Evolutionary conservation across 2,329 filamentous ascomycete genomes (phyloP), one percentile per base, ranked within the genome.

Genomic region (Atkinsonella hypoxylon): DNA sequence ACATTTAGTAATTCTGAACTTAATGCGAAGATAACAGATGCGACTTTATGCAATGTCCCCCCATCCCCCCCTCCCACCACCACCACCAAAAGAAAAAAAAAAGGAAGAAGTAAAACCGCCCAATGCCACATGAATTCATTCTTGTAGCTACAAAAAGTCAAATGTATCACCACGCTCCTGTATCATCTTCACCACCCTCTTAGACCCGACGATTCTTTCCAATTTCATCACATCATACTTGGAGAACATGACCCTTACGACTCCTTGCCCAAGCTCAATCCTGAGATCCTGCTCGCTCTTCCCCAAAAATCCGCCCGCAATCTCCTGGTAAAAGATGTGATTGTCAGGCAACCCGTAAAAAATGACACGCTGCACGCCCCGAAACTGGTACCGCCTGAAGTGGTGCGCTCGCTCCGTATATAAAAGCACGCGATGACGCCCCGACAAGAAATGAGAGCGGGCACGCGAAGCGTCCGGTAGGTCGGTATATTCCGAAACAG

Each of bases 321-420:
- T 74, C 70, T 94, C 89, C 39, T 76, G 75, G 64, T 91, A 94
- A 59, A 93, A 91, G 18, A 78, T 64, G 26, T 87, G 85, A 63
- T 96, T 95, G 59, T 97, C 91, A 0, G 93, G 93, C 32, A 96
- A 67, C 1, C 83, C 86, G 64, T 97, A 97, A 74, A 95, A 85
- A 48, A 96, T 77, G n/a, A 97, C 79, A 40, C 83, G 77, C 65
- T 83, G 83, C 13, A 93, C 89, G 20, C 93, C 93, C 36, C 81
- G 78, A 49, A 98, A 76, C 57, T 80, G 78, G 62, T 93, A 89
- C n/a, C 93, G 78, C 47, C 89, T 82, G 74, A 97, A 97, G 67
- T 98, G 93, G 68, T 98, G 93, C n/a, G 90, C 87, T 53, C 93
- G 83, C 65, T 95, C 91, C 2, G 90, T 94, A 69, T 97, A 98